Percentiles rank a stretch among this genome's conserved stretches.
These are phyloP conservation scores for Paulownia fortunei DNA, from an alignment of 257 asterid genomes.

Conservation along the genomic window DNA sequence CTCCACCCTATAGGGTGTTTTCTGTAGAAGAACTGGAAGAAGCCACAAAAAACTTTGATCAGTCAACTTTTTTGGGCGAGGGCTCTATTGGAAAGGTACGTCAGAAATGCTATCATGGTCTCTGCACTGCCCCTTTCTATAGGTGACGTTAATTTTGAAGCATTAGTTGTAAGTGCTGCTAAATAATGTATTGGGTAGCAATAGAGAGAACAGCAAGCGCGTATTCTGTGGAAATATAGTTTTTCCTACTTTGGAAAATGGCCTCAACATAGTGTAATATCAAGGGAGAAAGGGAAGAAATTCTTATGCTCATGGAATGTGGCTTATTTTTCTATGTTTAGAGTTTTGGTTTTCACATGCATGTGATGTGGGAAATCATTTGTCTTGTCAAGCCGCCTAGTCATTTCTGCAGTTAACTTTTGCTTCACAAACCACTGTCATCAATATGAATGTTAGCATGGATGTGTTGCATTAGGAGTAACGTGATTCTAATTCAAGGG, in stretches of 20 bases:
- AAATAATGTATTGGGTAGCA: no score
- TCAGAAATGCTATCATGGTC: constrained; percentile 22
- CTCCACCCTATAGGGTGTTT: constrained; percentile 61
- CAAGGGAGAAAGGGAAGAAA: background rate
- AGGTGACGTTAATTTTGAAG: background rate
- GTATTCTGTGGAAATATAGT: no score
- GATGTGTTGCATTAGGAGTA: no score
- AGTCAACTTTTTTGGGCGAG: constrained; percentile 73
- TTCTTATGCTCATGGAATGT: background rate
- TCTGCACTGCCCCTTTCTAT: background rate
- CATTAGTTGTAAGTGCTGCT: no score
- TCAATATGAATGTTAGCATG: no score
- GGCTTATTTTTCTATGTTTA: background rate
- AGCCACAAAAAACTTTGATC: constrained; percentile 76
- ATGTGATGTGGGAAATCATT: background rate
- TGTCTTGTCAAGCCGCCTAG: background rate
- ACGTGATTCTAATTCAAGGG: no score
- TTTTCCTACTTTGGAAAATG: no score
- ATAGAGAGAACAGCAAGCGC: no score
- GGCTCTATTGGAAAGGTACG: constrained; percentile 87
- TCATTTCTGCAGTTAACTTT: no score
- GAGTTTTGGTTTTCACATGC: background rate
- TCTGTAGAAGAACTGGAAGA: constrained; percentile 70
- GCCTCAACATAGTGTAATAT: background rate
- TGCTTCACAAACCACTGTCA: no score